Evolutionary conservation across 2,329 filamentous ascomycete species (phyloP).

Genomic region (Aspergillus ochraceus): DNA sequence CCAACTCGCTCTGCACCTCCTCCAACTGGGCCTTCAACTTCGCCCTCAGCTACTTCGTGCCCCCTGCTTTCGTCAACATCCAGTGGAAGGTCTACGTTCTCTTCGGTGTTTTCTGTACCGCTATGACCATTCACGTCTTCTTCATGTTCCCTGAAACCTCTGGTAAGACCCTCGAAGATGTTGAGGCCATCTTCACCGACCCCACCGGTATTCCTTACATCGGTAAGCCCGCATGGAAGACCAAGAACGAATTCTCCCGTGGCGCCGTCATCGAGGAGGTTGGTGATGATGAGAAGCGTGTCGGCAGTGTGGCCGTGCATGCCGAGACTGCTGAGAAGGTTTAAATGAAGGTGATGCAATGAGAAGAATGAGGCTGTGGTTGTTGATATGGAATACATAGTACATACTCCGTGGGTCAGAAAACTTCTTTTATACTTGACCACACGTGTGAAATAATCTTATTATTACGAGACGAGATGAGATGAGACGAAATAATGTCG

Average conservation of each 20-base stretch:
- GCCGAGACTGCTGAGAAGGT: constrained; percentile 5
- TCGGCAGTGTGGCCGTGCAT: constrained; percentile 11
- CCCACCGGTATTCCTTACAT: constrained; percentile 37
- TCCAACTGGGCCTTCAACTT: constrained; percentile 66
- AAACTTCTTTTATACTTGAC: not conserved
- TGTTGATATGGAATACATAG: not conserved
- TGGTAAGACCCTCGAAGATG: constrained; percentile 74
- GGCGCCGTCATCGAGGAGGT: constrained; percentile 31
- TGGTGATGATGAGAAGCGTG: constrained; percentile 28
- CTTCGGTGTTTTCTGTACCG: constrained; percentile 70
- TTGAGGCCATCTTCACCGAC: constrained; percentile 67
- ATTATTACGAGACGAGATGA: not conserved
- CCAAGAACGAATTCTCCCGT: constrained; percentile 29
- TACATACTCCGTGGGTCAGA: not conserved
- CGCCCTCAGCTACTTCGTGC: constrained; percentile 56
- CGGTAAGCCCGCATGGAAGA: constrained; percentile 42
- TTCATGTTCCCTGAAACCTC: constrained; percentile 68
- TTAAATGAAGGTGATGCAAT: not conserved
- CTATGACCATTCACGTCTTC: constrained; percentile 66
- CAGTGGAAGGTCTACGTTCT: constrained; percentile 67
- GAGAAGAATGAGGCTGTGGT: not conserved
- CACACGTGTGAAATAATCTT: not conserved
- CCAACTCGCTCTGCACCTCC: constrained; percentile 60
- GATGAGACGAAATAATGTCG: not conserved
- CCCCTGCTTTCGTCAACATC: constrained; percentile 58